Percentiles rank a stretch among this genome's conserved stretches.
Conservation (phyloP, 148 eudicot species). For the Talinum fruticosum region DNA sequence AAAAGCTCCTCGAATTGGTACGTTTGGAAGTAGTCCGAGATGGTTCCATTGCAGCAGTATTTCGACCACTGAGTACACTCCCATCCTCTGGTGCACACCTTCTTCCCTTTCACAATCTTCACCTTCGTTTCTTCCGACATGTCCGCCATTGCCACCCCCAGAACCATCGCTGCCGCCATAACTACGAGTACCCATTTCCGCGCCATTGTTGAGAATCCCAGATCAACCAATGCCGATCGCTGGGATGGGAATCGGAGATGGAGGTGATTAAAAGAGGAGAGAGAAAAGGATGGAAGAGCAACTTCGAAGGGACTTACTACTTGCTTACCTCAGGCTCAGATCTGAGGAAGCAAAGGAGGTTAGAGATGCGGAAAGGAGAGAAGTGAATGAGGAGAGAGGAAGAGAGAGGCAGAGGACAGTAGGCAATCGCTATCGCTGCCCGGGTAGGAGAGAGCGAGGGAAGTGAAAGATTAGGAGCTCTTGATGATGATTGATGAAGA, state of each 20-base stretch:
- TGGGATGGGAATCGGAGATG: background rate
- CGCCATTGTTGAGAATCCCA: background rate
- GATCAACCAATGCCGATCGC: no score
- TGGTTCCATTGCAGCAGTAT: constrained; percentile 76
- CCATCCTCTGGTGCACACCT: constrained; percentile 67
- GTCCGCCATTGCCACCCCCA: constrained; percentile 23
- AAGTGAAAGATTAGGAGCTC: background rate
- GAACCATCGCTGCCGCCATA: background rate
- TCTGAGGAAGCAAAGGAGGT: constrained; percentile 5
- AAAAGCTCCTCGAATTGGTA: constrained; percentile 87
- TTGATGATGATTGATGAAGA: background rate
- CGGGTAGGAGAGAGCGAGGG: constrained; percentile 14
- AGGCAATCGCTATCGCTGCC: constrained; percentile 11
- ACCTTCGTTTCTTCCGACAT: constrained; percentile 30
- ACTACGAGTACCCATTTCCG: constrained; percentile 12
- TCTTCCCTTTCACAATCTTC: constrained; percentile 66
- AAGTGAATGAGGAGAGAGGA: background rate
- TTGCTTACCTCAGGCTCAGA: no score
- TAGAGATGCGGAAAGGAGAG: no score
- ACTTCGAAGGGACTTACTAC: background rate
- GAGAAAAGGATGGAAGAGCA: constrained; percentile 13
- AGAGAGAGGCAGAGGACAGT: background rate
- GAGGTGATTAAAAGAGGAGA: background rate
- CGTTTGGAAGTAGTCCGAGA: constrained; percentile 64
- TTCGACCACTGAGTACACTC: constrained; percentile 60